Evolutionary conservation across 1,139 yeast genomes (phyloP), one percentile per base, ranked within the genome.

Genomic region (Debaryomyces coudertii): DNA sequence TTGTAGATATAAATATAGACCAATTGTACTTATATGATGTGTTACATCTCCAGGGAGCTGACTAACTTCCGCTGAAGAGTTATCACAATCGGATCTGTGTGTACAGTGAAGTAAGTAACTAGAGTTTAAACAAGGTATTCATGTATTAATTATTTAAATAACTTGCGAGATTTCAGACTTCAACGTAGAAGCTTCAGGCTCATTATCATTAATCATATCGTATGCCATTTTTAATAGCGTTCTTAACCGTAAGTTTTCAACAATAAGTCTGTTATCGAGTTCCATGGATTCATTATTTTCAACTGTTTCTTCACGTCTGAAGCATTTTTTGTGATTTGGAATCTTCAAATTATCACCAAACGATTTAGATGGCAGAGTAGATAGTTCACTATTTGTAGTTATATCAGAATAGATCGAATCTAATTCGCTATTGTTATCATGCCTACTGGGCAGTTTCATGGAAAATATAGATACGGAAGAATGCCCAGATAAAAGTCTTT

Each of bases 381-480:
- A 28, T 28, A 47, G 44, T 44, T 53, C 45, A 44, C 56, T 55
- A 24, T 48, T 49, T 11, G 59, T 65, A 45, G 65, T 61, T 30
- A 55, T 48, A 27, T 62, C 67, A 1, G 72, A 66, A 48, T 66
- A 68, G 9, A 68, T 62, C 1, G 71, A 66, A n/a, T 66, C 72
- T 28, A 58, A 43, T 45, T 67, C 73, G 35, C 47, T 52, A 38
- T 48, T 51, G 39, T 42, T 51, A 36, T 34, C 30, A 35, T 44
- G n/a, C 7, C 34, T 38, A 22, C 11, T 33, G 30, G 46, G 51
- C 18, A 61, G 57, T 42, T 59, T 61, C 35, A 56, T 57, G 7
- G 69, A 64, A 20, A 56, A 48, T 7, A 60, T 49, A 2, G 68
- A 61, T 16, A 20, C 35, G 4, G 41, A 7, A 3, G 41, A 38